Base-by-base conservation (phyloP, 495 filamentous ascomycete species). In the Penicillium chermesinum region DNA sequence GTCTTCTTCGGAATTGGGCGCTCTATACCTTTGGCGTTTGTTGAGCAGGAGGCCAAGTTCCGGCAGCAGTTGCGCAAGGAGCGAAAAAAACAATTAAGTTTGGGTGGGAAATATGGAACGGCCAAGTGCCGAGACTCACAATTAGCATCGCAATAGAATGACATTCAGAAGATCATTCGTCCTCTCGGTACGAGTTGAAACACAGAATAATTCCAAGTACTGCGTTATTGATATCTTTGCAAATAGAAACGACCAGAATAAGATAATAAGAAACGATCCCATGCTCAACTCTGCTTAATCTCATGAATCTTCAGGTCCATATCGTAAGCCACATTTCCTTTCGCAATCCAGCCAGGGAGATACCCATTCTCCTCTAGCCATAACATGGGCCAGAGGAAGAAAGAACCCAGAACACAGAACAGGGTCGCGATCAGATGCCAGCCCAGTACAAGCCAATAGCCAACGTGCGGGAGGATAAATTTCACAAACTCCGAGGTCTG, bases 401-500 rank as follows among this genome's bases (percentile, higher is more conserved):
- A 52, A 19, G 79, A 78, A 0, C 80, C 79, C 2, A 84, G 0
- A 9, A 85, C 62, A 54, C 85, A 91, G 21, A 85, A 60, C 1
- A 77, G 35, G 8, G 84, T 85, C 18, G 81, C 79, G 35, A 77
- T 65, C 8, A 82, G 54, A 59, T 89, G 85, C 74, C 75, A 82
- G 2, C 71, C 25, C 54, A 74, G 70, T 0, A 87, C 64, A 4
- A 80, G 8, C 12, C 75, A 70, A 27, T 61, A 36, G 1, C 67
- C 70, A 8, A 69, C 51, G 43, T 64, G 66, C 3, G 69, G 72
- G 27, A 74, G 13, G 21, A 73, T 18, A 51, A 93, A 94, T 51
- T 84, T 84, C 38, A 93, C 65, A 53, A 87, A 85, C 55, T 95
- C 83, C 22, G 85, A 83, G 2, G 81, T 71, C 61, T 93, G 88